A percentile compares a stretch with the other conserved stretches of the same genome.
These are phyloP conservation scores for Spiromastix sp. DNA, from an alignment of 2,329 filamentous ascomycete species.

Conservation along the genomic window DNA sequence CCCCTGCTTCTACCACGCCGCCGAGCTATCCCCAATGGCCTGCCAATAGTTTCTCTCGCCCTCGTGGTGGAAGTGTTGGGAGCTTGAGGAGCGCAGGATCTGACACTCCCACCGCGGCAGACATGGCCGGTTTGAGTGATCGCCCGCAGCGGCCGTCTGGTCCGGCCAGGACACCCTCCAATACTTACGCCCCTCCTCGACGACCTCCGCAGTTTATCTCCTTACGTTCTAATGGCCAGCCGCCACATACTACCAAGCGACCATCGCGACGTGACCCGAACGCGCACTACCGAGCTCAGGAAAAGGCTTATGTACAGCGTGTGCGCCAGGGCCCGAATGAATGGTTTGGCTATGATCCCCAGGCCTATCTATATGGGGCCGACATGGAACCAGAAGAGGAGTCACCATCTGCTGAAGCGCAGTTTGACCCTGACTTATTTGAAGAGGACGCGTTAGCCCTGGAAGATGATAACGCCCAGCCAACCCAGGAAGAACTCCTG, in stretches of 20 bases:
- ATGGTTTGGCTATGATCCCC: conserved; percentile 60
- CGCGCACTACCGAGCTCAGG: conserved; percentile 69
- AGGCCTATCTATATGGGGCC: conserved; percentile 42
- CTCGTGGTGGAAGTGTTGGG: conserved; percentile 34
- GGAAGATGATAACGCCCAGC: conserved; percentile 78
- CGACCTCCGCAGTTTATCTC: conserved; percentile 43
- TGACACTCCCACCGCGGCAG: conserved; percentile 25
- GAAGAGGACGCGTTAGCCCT: conserved; percentile 90
- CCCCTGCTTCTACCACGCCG: conserved; percentile 15
- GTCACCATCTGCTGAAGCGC: conserved; percentile 73
- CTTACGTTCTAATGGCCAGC: conserved; percentile 39
- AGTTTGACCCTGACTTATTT: conserved; percentile 78
- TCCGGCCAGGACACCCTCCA: conserved; percentile 64
- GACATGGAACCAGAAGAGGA: conserved; percentile 87
- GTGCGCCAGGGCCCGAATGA: conserved; percentile 67
- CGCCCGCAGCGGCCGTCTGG: conserved; percentile 54
- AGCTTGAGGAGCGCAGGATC: conserved; percentile 22
- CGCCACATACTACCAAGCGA: conserved; percentile 48
- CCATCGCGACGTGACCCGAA: conserved; percentile 52
- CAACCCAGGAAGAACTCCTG: conserved; percentile 79
- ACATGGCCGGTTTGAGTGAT: conserved; percentile 19
- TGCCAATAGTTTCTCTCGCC: conserved; percentile 25
- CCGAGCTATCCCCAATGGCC: conserved; percentile 24
- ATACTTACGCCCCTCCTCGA: conserved; percentile 60
- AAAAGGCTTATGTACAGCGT: conserved; percentile 89